Percentiles rank a stretch among this genome's conserved stretches.
Conservation (phyloP, 164 flowering plant genomes). For the Warburgia ugandensis region DNA sequence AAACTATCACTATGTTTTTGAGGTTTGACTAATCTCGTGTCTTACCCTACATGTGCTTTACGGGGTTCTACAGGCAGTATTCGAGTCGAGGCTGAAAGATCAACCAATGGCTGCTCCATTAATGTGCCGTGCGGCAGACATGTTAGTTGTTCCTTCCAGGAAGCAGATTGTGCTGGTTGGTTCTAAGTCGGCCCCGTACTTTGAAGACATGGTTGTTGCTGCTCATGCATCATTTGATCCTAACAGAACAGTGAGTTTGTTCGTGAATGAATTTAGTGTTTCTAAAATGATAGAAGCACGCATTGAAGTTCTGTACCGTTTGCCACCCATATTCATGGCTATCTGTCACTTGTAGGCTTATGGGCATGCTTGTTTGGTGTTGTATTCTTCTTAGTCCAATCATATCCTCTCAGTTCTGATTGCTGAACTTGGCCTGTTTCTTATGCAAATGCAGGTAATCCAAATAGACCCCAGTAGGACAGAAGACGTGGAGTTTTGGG, state of each 20-base stretch:
- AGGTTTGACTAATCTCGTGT: too few relatives aligned
- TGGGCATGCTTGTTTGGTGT: neutral
- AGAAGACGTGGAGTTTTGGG: slow-evolving; percentile 81
- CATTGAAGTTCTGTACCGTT: neutral
- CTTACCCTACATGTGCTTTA: too few relatives aligned
- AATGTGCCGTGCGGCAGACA: slow-evolving; percentile 92
- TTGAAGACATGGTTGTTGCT: slow-evolving; percentile 58
- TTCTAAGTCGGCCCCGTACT: slow-evolving; percentile 34
- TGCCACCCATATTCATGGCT: neutral
- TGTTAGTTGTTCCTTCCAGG: slow-evolving; percentile 57
- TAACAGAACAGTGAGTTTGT: slow-evolving; percentile 55
- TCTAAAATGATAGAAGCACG: neutral
- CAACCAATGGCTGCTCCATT: slow-evolving; percentile 75
- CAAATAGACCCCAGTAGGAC: slow-evolving; percentile 56
- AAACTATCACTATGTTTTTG: too few relatives aligned
- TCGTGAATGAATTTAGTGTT: neutral
- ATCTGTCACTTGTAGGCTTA: neutral
- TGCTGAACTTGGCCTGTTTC: neutral
- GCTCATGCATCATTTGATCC: slow-evolving; percentile 72
- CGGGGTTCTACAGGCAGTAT: slow-evolving; percentile 58
- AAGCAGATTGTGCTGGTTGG: slow-evolving; percentile 89
- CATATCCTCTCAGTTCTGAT: neutral
- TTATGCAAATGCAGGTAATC: slow-evolving; percentile 51
- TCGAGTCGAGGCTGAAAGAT: slow-evolving; percentile 66
- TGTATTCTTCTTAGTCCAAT: neutral